A percentile compares a stretch with the other conserved stretches of the same genome.
phyloP scores from a whole-genome alignment of 768 basidiomycete species.

The Russula virescens region DNA sequence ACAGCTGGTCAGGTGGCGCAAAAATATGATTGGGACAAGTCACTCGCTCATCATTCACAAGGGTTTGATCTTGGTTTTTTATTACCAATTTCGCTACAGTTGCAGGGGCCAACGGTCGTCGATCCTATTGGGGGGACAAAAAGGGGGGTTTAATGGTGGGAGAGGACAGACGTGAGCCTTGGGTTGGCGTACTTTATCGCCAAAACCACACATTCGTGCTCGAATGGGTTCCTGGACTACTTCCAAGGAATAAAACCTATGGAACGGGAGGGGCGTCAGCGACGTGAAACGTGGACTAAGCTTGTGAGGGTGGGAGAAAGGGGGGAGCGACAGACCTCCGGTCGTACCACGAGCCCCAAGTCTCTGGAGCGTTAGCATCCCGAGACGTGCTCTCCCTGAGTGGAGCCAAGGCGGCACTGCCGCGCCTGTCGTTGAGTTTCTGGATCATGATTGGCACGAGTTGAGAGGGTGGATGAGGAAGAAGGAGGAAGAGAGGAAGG shows the following conservation, averaged over 20 bases:
- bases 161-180: slow-evolving; percentile 12
- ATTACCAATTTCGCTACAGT: slow-evolving; percentile 83
- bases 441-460: slow-evolving; percentile 51
- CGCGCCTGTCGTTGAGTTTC: slow-evolving; percentile 46
- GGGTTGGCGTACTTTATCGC: slow-evolving; percentile 69
- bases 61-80: slow-evolving; percentile 54
- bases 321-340: slow-evolving; percentile 44
- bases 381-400: slow-evolving; percentile 21
- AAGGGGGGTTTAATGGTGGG: slow-evolving; percentile 12
- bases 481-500: slow-evolving; percentile 2
- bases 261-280: slow-evolving; percentile 5
- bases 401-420: slow-evolving; percentile 26
- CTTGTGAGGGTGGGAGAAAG: no score
- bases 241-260: slow-evolving; percentile 75
- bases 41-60: slow-evolving; percentile 73
- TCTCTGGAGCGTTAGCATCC: slow-evolving; percentile 41
- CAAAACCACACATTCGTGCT: slow-evolving; percentile 94
- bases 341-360: slow-evolving; percentile 68
- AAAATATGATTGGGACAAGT: neutral
- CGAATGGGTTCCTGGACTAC: slow-evolving; percentile 85
- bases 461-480: slow-evolving; percentile 21
- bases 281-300: neutral
- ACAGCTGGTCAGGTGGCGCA: neutral
- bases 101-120: slow-evolving; percentile 86
- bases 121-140: slow-evolving; percentile 51